A percentile compares a stretch with the other conserved stretches of the same genome.
phyloP scores from a whole-genome alignment of 352 stramenopile genomes.

The Phytopythium mirpurense region DNA sequence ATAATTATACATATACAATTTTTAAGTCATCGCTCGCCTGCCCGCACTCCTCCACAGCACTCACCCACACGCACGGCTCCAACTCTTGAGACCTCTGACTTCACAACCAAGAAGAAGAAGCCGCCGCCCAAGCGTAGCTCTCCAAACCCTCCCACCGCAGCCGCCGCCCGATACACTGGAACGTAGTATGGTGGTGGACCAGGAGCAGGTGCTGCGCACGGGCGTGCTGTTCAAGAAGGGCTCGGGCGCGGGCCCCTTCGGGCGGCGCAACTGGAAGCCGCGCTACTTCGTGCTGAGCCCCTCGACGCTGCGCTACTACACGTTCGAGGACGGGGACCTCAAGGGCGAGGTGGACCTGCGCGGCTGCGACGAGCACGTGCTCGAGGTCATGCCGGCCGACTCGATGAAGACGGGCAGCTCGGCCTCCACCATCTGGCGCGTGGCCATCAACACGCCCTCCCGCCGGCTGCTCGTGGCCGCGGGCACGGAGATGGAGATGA shows the following conservation, averaged over 20 bases:
- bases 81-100: too few relatives aligned
- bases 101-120: too few relatives aligned
- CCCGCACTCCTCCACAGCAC: too few relatives aligned
- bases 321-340: conserved; percentile 74
- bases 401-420: conserved; percentile 70
- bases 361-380: conserved; percentile 46
- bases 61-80: too few relatives aligned
- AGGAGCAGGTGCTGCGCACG: conserved; percentile 56
- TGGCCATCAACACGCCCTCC: conserved; percentile 60
- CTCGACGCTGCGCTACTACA: conserved; percentile 62
- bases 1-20: too few relatives aligned
- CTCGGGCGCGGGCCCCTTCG: conserved; percentile 54
- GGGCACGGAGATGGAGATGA: conserved; percentile 81
- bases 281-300: conserved; percentile 72
- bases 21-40: too few relatives aligned
- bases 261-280: conserved; percentile 74
- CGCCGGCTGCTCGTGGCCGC: conserved; percentile 60
- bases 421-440: conserved; percentile 70
- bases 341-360: conserved; percentile 67
- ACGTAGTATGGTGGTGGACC: too few relatives aligned
- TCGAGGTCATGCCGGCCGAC: conserved; percentile 80
- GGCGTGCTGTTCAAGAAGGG: conserved; percentile 84
- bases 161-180: too few relatives aligned
- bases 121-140: too few relatives aligned
- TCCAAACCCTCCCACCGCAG: too few relatives aligned